Conservation (phyloP, 202 grass and related monocot genomes). For the Elaeis oleifera region DNA sequence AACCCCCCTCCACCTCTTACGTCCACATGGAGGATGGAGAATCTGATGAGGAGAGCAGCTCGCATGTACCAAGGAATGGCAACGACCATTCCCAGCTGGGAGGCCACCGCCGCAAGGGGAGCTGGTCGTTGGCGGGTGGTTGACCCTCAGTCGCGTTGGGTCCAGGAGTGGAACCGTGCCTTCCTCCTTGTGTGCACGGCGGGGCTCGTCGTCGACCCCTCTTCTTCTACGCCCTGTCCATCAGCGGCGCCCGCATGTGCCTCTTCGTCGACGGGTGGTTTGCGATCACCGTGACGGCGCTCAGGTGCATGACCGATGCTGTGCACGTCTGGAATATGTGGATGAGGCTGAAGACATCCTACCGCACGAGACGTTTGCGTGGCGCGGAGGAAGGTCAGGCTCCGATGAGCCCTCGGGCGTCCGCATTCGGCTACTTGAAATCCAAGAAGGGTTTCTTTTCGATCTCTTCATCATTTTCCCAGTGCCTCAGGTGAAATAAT, state of each 20-base stretch:
- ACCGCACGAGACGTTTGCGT: background rate
- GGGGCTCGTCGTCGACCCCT: slow-evolving; percentile 2
- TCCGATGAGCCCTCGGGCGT: background rate
- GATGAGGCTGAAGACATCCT: background rate
- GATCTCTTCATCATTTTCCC: slow-evolving; percentile 9
- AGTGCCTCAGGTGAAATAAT: background rate
- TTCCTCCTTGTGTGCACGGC: slow-evolving; percentile 1
- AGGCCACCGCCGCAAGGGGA: too few species aligned
- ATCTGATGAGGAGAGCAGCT: too few species aligned
- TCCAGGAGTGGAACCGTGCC: slow-evolving; percentile 3
- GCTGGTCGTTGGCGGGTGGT: too few species aligned
- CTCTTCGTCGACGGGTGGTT: slow-evolving; percentile 11
- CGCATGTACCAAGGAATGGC: too few species aligned
- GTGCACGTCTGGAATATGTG: slow-evolving; percentile 1
- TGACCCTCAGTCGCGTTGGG: background rate
- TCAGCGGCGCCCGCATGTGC: slow-evolving; percentile 2
- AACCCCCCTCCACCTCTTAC: too few species aligned
- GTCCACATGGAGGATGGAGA: too few species aligned
- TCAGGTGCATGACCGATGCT: background rate
- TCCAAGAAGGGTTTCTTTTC: background rate
- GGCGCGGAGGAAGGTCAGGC: background rate
- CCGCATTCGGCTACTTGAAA: background rate
- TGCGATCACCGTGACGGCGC: background rate
- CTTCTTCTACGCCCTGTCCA: slow-evolving; percentile 9
- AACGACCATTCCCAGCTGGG: too few species aligned